phyloP scores from a whole-genome alignment of 768 basidiomycete genomes.

The Lactarius sanguifluus region DNA sequence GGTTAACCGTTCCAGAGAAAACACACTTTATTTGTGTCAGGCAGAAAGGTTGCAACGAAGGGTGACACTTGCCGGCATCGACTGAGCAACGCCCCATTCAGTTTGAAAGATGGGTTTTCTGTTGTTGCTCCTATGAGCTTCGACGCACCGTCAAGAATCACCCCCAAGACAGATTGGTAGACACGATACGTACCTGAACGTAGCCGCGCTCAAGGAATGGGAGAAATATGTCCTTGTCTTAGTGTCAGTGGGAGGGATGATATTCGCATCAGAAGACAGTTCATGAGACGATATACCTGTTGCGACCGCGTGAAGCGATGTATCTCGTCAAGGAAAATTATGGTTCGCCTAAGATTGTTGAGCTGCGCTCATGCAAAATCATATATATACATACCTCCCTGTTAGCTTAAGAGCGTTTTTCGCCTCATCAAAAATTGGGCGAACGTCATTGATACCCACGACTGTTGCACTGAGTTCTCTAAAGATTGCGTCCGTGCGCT shows the following conservation, averaged over 20 bases:
- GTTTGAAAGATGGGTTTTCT: constrained; percentile 86
- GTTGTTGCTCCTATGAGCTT: constrained; percentile 83
- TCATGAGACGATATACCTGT: constrained; percentile 44
- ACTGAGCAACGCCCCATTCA: constrained; percentile 72
- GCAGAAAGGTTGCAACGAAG: not conserved
- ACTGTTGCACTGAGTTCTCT: constrained; percentile 79
- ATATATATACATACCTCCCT: constrained; percentile 49
- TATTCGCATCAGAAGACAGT: not conserved
- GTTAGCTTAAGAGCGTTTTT: constrained; percentile 62
- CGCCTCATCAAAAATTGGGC: constrained; percentile 73
- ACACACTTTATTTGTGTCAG: constrained; percentile 50
- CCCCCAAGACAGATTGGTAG: constrained; percentile 1
- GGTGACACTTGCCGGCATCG: constrained; percentile 62
- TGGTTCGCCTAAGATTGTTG: constrained; percentile 51
- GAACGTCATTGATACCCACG: constrained; percentile 68
- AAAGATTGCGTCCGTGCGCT: constrained; percentile 57
- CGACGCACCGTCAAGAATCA: not conserved
- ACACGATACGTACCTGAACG: constrained; percentile 50
- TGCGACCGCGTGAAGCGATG: constrained; percentile 76
- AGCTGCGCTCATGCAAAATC: constrained; percentile 1
- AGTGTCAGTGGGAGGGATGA: constrained; percentile 26
- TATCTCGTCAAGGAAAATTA: constrained; percentile 83
- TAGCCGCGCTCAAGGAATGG: constrained; percentile 79
- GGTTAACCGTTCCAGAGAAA: constrained; percentile 67
- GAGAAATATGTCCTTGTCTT: constrained; percentile 69